phyloP scores from a whole-genome alignment of 768 basidiomycete genomes.

The Nevesoporus exiguus region DNA sequence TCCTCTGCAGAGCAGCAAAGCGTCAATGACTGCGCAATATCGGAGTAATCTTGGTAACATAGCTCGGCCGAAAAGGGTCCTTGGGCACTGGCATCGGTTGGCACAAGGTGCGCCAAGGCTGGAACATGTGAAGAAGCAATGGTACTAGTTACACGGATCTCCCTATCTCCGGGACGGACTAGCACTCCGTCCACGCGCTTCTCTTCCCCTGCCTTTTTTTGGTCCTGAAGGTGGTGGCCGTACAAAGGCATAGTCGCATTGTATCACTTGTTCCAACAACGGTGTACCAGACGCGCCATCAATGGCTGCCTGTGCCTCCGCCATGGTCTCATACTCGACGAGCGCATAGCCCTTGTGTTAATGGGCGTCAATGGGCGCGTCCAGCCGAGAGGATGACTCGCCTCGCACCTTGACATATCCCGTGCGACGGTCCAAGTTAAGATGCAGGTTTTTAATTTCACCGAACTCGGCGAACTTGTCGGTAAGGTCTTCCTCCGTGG shows the following conservation, averaged over 20 bases:
- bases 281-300: conserved; percentile 81
- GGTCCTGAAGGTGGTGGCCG: conserved; percentile 80
- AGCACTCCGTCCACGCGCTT: conserved; percentile 66
- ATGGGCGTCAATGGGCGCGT: background rate
- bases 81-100: background rate
- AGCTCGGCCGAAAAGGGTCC: conserved; percentile 5
- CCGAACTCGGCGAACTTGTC: conserved; percentile 97
- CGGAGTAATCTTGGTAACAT: background rate
- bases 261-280: conserved; percentile 80
- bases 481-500: conserved; percentile 93
- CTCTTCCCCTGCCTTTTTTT: conserved; percentile 68
- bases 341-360: conserved; percentile 84
- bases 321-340: conserved; percentile 95
- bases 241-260: conserved; percentile 92
- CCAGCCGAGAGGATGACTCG: background rate
- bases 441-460: conserved; percentile 95
- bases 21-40: background rate
- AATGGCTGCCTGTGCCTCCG: conserved; percentile 92
- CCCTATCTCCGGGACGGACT: conserved; percentile 64
- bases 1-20: background rate
- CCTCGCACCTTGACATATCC: conserved; percentile 92
- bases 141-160: conserved; percentile 5
- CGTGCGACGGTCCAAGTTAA: conserved; percentile 94
- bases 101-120: background rate
- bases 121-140: background rate